Evolutionary conservation across 805 yeast genomes (phyloP).

Genomic region (Metschnikowia matae): DNA sequence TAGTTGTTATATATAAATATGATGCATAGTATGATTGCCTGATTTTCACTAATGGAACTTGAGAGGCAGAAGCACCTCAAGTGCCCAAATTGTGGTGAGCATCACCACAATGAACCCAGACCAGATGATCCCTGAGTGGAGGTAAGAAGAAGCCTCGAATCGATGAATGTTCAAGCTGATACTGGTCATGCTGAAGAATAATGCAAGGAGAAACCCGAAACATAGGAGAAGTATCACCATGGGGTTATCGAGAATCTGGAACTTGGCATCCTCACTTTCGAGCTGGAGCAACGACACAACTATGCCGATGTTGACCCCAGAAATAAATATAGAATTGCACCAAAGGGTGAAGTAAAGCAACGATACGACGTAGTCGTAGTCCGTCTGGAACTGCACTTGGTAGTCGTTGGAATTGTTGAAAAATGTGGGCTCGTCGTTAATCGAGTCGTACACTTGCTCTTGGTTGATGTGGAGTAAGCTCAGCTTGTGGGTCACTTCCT

Average conservation of each 20-base stretch:
- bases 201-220: constrained; percentile 30
- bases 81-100: constrained; percentile 21
- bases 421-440: constrained; percentile 29
- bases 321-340: constrained; percentile 32
- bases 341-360: constrained; percentile 34
- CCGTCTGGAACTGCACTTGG: constrained; percentile 25
- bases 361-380: constrained; percentile 36
- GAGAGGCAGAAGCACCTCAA: neutral
- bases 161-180: constrained; percentile 33
- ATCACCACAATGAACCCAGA: constrained; percentile 22
- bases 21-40: neutral
- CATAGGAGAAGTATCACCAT: constrained; percentile 29
- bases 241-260: constrained; percentile 27
- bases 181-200: constrained; percentile 33
- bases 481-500: neutral
- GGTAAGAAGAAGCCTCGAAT: constrained; percentile 24
- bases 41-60: neutral
- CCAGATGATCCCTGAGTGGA: constrained; percentile 25
- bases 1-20: too few species aligned
- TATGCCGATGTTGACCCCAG: constrained; percentile 39
- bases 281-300: constrained; percentile 29
- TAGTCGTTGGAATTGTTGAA: constrained; percentile 22
- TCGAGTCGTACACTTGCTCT: constrained; percentile 26
- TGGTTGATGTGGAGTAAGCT: constrained; percentile 8
- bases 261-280: constrained; percentile 21